phyloP scores from a whole-genome alignment of 2,329 filamentous ascomycete genomes.

The Cytospora piceae region DNA sequence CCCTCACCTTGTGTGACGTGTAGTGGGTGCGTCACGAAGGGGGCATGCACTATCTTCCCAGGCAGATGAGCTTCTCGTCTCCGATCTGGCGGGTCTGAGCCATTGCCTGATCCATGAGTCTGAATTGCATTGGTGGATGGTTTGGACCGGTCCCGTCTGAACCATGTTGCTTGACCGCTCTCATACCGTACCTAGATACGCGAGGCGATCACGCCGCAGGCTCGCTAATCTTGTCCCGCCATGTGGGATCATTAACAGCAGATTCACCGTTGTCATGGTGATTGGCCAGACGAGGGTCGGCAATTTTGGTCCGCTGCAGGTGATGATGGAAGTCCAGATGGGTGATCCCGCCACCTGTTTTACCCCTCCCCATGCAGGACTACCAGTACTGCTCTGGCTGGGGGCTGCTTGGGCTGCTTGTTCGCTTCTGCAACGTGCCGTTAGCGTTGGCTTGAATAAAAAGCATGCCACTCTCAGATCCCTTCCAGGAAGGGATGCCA shows the following conservation, averaged over 20 bases:
- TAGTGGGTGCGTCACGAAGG: conserved; percentile 12
- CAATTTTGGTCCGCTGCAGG: conserved; percentile 20
- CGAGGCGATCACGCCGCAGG: conserved; percentile 18
- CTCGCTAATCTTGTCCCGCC: conserved; percentile 28
- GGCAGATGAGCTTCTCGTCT: conserved; percentile 19
- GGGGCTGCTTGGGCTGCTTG: conserved; percentile 3
- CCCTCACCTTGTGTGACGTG: conserved; percentile 28
- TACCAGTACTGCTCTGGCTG: conserved; percentile 6
- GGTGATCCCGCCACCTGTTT: conserved; percentile 21
- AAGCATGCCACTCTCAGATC: conserved; percentile 13
- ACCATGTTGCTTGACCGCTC: conserved; percentile 10
- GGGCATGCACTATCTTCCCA: conserved; percentile 10
- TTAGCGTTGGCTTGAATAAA: conserved; percentile 24
- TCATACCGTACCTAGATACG: conserved; percentile 11
- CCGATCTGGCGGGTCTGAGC: conserved; percentile 22
- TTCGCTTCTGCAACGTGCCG: conserved; percentile 29
- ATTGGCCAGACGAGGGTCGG: conserved; percentile 17
- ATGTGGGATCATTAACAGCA: conserved; percentile 20
- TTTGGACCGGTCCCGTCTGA: not conserved
- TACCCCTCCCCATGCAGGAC: conserved; percentile 20
- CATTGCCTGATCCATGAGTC: not conserved
- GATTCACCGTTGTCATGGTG: conserved; percentile 5
- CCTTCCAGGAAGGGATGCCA: not conserved
- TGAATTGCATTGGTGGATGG: conserved; percentile 3
- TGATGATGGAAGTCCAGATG: conserved; percentile 12